These are phyloP conservation scores for Zasmidium cellare DNA, from an alignment of 2,329 filamentous ascomycete genomes.

Conservation along the genomic window DNA sequence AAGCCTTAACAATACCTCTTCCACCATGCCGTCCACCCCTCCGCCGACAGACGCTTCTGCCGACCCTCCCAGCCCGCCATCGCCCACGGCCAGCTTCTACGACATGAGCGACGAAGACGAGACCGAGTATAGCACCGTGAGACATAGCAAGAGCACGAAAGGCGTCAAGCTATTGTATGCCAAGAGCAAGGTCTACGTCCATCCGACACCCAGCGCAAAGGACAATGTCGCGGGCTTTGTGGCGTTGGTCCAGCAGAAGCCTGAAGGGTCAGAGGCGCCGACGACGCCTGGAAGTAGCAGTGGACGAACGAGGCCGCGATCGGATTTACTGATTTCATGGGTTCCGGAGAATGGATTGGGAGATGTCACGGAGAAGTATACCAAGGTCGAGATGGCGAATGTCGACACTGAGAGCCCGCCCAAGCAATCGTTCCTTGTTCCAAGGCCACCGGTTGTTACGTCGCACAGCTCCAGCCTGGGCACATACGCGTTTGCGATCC, in stretches of 20 bases:
- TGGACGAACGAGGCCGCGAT: slow-evolving; percentile 53
- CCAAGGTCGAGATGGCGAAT: slow-evolving; percentile 89
- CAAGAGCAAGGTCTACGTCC: slow-evolving; percentile 99
- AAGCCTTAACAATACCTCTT: not conserved
- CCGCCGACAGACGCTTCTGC: slow-evolving; percentile 11
- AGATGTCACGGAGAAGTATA: slow-evolving; percentile 77
- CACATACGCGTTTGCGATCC: slow-evolving; percentile 87
- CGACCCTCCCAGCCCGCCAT: slow-evolving; percentile 50
- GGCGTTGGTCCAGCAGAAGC: slow-evolving; percentile 88
- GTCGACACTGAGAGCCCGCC: slow-evolving; percentile 77
- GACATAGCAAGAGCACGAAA: slow-evolving; percentile 62
- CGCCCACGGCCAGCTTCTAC: slow-evolving; percentile 86
- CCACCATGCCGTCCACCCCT: slow-evolving; percentile 19
- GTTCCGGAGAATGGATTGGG: slow-evolving; percentile 86
- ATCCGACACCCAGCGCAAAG: slow-evolving; percentile 87
- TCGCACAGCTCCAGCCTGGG: slow-evolving; percentile 70
- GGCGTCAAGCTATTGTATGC: slow-evolving; percentile 93
- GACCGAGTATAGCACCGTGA: slow-evolving; percentile 90
- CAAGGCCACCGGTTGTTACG: slow-evolving; percentile 83
- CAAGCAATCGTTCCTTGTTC: slow-evolving; percentile 84
- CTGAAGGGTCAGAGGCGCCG: slow-evolving; percentile 34
- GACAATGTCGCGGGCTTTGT: slow-evolving; percentile 96
- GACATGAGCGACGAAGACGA: slow-evolving; percentile 96
- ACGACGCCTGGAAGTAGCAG: slow-evolving; percentile 21
- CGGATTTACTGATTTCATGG: slow-evolving; percentile 84